These are phyloP conservation scores for Lachnellula cervina DNA, from an alignment of 2,329 filamentous ascomycete species.

Conservation along the genomic window DNA sequence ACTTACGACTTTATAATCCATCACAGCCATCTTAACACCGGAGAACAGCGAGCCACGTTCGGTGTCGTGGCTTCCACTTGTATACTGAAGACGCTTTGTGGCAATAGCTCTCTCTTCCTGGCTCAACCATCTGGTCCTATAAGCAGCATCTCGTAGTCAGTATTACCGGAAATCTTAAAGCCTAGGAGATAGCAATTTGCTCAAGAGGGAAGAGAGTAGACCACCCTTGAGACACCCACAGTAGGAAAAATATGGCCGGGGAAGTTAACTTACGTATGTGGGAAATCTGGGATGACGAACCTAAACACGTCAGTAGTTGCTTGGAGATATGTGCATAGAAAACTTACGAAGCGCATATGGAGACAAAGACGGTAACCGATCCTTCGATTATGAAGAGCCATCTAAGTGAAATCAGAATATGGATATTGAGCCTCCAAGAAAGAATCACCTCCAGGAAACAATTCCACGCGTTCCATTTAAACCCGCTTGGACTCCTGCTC, in stretches of 20 bases:
- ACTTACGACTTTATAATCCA: slow-evolving; percentile 15
- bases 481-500: slow-evolving; percentile 42
- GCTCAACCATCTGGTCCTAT: slow-evolving; percentile 32
- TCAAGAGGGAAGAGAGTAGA: too few relatives aligned
- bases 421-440: not conserved
- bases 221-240: too few relatives aligned
- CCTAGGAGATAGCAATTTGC: too few relatives aligned
- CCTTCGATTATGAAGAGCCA: slow-evolving; percentile 41
- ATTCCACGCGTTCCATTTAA: slow-evolving; percentile 10
- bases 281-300: slow-evolving; percentile 35
- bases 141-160: too few relatives aligned
- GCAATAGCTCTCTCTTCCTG: slow-evolving; percentile 38
- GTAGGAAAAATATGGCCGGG: too few relatives aligned
- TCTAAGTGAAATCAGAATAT: slow-evolving; percentile 4
- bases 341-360: slow-evolving; percentile 9
- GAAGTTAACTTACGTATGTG: slow-evolving; percentile 23
- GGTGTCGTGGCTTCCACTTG: slow-evolving; percentile 9
- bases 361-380: slow-evolving; percentile 33
- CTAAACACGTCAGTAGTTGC: slow-evolving; percentile 19
- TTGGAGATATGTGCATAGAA: slow-evolving; percentile 1
- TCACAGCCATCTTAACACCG: slow-evolving; percentile 15
- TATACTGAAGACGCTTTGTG: slow-evolving; percentile 10
- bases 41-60: slow-evolving; percentile 9
- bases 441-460: slow-evolving; percentile 8
- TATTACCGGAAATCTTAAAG: too few relatives aligned